These are phyloP conservation scores for Dryas integrifolia DNA, from an alignment of 331 rosid species.

Conservation along the genomic window DNA sequence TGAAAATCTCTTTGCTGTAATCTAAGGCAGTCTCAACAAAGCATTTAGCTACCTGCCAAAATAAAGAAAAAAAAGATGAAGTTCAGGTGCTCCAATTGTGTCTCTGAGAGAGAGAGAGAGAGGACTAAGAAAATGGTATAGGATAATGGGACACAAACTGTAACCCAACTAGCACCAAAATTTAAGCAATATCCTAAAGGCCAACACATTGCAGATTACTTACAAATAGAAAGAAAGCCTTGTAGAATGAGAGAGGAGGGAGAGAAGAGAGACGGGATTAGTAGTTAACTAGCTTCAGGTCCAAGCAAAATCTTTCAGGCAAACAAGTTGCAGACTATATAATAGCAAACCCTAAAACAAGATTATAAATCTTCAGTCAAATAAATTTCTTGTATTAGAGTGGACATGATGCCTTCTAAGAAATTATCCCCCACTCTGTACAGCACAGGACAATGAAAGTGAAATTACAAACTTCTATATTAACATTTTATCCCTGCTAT, in stretches of 20 bases:
- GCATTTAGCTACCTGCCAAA: constrained; percentile 68
- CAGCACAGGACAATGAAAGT: not conserved
- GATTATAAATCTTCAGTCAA: not conserved
- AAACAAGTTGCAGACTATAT: not conserved
- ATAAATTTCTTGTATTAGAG: not conserved
- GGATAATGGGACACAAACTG: not conserved
- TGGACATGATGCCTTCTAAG: not conserved
- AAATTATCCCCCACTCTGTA: not conserved
- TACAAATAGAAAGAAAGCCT: not conserved
- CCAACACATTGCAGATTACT: not conserved
- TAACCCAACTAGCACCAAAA: not conserved
- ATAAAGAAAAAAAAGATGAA: constrained; percentile 12
- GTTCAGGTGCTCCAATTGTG: not conserved
- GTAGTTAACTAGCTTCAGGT: not conserved
- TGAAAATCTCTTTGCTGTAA: constrained; percentile 67
- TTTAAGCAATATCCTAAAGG: not conserved
- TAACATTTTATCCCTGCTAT: no score
- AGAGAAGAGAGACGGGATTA: not conserved
- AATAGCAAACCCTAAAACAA: not conserved
- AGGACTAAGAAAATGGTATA: not conserved
- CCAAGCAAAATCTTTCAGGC: not conserved
- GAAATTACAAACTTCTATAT: not conserved
- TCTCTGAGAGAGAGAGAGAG: not conserved
- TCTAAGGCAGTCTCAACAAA: constrained; percentile 61
- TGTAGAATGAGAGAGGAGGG: not conserved